A percentile compares a stretch with the other conserved stretches of the same genome.
Conservation (phyloP, 2,329 filamentous ascomycete genomes). For the Cladophialophora chaetospira region DNA sequence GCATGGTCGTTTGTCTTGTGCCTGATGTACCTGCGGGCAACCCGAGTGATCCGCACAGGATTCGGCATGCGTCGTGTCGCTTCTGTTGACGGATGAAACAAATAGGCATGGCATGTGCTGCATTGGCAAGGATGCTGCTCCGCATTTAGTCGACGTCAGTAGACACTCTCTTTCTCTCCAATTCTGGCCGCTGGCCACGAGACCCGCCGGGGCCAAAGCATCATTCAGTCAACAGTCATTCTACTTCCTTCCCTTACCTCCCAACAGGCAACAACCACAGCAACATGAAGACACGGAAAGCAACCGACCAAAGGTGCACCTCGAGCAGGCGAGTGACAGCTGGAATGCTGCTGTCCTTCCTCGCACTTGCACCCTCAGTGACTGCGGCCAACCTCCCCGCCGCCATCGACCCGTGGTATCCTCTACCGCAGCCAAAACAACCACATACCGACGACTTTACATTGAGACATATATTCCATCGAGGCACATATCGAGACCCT, state of each 20-base stretch:
- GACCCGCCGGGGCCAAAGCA: constrained; percentile 6
- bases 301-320: constrained; percentile 41
- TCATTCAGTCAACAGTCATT: constrained; percentile 11
- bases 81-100: constrained; percentile 11
- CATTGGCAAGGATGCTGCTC: constrained; percentile 6
- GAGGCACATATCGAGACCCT: constrained; percentile 79
- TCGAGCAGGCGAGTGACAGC: constrained; percentile 67
- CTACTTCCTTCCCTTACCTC: constrained; percentile 3
- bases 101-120: constrained; percentile 18
- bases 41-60: constrained; percentile 20
- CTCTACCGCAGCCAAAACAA: constrained; percentile 24
- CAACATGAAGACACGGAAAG: constrained; percentile 30
- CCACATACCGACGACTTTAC: constrained; percentile 43
- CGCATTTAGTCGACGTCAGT: constrained; percentile 19
- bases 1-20: background rate
- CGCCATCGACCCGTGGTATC: constrained; percentile 29
- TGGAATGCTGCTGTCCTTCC: constrained; percentile 65
- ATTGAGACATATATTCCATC: constrained; percentile 88
- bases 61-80: constrained; percentile 10
- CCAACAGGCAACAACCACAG: constrained; percentile 2
- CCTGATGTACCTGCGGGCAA: constrained; percentile 7
- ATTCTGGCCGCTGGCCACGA: background rate
- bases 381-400: constrained; percentile 23
- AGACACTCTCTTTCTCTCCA: background rate
- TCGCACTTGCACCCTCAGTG: constrained; percentile 54